These are phyloP conservation scores for Striga asiatica DNA, from an alignment of 257 asterid species.

Conservation along the genomic window DNA sequence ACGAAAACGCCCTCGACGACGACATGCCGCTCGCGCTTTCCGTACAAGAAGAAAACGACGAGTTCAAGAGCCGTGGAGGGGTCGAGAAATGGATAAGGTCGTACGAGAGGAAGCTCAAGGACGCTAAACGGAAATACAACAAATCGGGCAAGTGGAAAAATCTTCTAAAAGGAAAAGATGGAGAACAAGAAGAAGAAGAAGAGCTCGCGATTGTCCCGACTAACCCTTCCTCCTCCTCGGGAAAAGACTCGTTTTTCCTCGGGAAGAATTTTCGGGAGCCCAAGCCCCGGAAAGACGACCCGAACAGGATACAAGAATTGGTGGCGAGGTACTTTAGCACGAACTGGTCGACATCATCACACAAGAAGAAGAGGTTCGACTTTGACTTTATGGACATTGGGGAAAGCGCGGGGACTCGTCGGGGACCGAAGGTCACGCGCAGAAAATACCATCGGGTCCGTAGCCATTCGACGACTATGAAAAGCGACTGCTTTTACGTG, in stretches of 20 bases:
- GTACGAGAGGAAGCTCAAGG: constrained; percentile 14
- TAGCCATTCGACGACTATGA: constrained; percentile 22
- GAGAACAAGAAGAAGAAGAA: constrained; percentile 14
- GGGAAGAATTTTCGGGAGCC: constrained; percentile 22
- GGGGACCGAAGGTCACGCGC: constrained; percentile 22
- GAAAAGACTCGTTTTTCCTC: constrained; percentile 11
- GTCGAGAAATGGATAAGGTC: constrained; percentile 13
- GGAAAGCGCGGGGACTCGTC: constrained; percentile 22
- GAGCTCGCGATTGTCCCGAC: constrained; percentile 26
- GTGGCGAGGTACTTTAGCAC: constrained; percentile 42
- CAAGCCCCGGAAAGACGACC: constrained; percentile 30
- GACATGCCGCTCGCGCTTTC: constrained; percentile 50
- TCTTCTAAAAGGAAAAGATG: constrained; percentile 13
- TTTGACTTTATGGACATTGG: constrained; percentile 31
- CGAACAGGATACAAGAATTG: constrained; percentile 31
- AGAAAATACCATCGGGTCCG: constrained; percentile 28
- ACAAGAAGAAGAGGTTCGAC: constrained; percentile 32
- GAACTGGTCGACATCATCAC: constrained; percentile 36
- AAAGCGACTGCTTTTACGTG: constrained; percentile 60
- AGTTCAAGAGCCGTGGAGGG: constrained; percentile 22
- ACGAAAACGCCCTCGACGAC: background rate
- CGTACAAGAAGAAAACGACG: constrained; percentile 63
- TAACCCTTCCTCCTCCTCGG: constrained; percentile 20
- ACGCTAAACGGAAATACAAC: constrained; percentile 7
- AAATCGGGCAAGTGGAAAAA: constrained; percentile 12